Evolutionary conservation across 495 filamentous ascomycete species (phyloP), one percentile per base, ranked within the genome.

Genomic region (Cudoniella acicularis): DNA sequence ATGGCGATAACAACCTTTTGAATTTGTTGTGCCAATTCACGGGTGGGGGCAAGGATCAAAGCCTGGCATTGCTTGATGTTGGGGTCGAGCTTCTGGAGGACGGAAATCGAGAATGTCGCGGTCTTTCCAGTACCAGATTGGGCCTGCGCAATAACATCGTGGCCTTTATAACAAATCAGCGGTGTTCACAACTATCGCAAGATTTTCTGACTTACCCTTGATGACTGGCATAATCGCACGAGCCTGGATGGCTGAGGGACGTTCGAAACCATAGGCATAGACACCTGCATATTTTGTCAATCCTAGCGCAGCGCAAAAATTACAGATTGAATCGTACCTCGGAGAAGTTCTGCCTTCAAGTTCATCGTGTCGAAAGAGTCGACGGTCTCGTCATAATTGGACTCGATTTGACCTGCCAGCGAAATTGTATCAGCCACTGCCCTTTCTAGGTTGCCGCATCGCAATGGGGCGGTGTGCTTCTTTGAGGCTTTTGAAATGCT

Each of bases 91-190:
- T 96, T 95, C 83, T 98, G 94, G 50, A 98, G 87, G 70, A 96
- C 91, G 70, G 91, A 94, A 77, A 98, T 93, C 55, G 94, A 96
- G 85, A 98, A 98, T 64, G 94, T 98, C 61, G 94, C 94, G 64
- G 94, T 98, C 83, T 98, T 98, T 77, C 94, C 94, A 69, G 94
- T 98, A 79, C 94, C 94, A 64, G 94, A 98, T 78, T 98, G 94
- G 60, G 94, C 94, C 81, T 98, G 94, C 61, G 94, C 94, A 73
- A 98, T 98, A 67, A 96, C 92, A 85, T 98, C 94, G 79, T 89
- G 91, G 68, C 92, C 92, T 96, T 60, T 59, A 57, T 46, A 50
- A 56, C 59, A 45, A 67, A 73, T 57, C 77, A 65, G 57, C 55
- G 54, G 26, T 18, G 49, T 48, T 62, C 21, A 59, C 49, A 21